phyloP scores from a whole-genome alignment of 441 rosid species.

The Populus tomentosa region DNA sequence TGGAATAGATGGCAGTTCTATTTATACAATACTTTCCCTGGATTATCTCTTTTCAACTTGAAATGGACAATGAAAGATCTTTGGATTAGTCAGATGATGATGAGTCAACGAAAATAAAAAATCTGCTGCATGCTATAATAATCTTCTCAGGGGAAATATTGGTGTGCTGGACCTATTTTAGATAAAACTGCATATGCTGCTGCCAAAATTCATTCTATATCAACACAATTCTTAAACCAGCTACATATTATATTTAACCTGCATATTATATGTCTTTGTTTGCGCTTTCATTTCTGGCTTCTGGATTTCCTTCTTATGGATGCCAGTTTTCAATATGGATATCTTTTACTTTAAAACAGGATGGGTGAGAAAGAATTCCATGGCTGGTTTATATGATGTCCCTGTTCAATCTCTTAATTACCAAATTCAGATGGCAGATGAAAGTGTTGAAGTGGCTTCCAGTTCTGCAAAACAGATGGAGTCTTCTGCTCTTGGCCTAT shows the following conservation, averaged over 20 bases:
- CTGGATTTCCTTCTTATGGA: constrained; percentile 2
- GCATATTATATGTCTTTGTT: background rate
- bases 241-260: constrained; percentile 8
- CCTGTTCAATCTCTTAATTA: constrained; percentile 43
- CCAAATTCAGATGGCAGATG: constrained; percentile 31
- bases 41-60: background rate
- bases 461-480: constrained; percentile 25
- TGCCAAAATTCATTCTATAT: background rate
- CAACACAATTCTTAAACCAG: background rate
- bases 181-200: background rate
- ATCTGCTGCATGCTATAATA: background rate
- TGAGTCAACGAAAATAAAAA: background rate
- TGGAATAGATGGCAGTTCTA: background rate
- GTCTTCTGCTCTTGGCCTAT: constrained; percentile 66
- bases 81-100: background rate
- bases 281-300: background rate
- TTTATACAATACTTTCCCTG: background rate
- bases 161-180: background rate
- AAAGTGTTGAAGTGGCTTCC: constrained; percentile 31
- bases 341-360: constrained; percentile 36
- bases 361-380: constrained; percentile 27
- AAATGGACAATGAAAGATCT: background rate
- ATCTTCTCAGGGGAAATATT: background rate
- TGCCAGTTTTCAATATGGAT: constrained; percentile 7
- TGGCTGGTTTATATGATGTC: constrained; percentile 36